Base-by-base conservation (phyloP, 1,284 basidiomycete genomes). In the Tilletia caries region DNA sequence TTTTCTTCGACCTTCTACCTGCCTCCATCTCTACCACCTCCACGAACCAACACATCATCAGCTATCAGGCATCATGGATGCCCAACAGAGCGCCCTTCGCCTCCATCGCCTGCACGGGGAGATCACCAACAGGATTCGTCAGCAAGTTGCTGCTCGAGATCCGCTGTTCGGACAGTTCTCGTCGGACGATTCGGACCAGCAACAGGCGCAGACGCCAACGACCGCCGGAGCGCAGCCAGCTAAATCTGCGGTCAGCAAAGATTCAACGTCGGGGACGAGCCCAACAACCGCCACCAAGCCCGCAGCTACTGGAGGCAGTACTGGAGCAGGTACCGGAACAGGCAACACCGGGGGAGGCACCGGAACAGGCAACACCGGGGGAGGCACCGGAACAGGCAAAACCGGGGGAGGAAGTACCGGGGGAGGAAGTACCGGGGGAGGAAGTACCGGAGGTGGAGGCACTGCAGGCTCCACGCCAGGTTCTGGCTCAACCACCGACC, bases 61-160 rank as follows among this genome's bases (percentile, higher is more conserved):
- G 23, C 23, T 15, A 54, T 13, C 52, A 15, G 27, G 25, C 18
- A 29, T 29, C n/a, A 54, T 54, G 52, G 52, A 54, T 18, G n/a
- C 23, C 25, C 52, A 23, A 25, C 25, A 29, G 25, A 13, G 27
- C 52, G 25, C 13, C 29, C 52, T 54, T 25, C 18, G 23, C 29
- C 52, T 27, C 25, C 52, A 23, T 29, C 52, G 12, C 12, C n/a
- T 23, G 6, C 52, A 54, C 37, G 15, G 10, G 15, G 37, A 15
- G 10, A 41, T 73, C 70, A 58, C 64, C 67, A 3, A 74, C 52
- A 34, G 65, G 58, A 4, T 68, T 65, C 12, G 8, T 41, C 37
- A 6, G 15, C 10, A 41, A 6, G 15, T 41, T 15, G 8, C 8
- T 41, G 10, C 37, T 41, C 37, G 37, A 6, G 37, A 6, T 41